A percentile compares a stretch with the other conserved stretches of the same genome.
phyloP scores from a whole-genome alignment of 2,329 filamentous ascomycete genomes.

The Trichoderma semiorbis region DNA sequence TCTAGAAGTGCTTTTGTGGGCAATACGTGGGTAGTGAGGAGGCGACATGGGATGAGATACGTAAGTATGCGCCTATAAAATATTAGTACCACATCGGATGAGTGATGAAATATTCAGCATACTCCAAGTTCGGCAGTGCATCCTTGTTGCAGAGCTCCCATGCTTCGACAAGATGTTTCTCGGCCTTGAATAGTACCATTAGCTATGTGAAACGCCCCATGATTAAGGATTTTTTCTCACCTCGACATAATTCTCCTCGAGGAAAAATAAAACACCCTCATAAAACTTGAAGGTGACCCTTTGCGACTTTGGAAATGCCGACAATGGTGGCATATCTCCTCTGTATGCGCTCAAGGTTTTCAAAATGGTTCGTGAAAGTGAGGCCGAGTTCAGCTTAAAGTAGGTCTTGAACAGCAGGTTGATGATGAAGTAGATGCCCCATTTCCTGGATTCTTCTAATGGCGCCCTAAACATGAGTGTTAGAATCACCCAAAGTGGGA shows the following conservation, averaged over 20 bases:
- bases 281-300: constrained; percentile 97
- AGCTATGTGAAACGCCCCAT: neutral
- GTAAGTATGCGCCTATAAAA: constrained; percentile 73
- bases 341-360: constrained; percentile 74
- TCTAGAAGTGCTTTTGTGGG: constrained; percentile 69
- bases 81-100: constrained; percentile 23
- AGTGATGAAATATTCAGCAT: constrained; percentile 30
- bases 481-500: neutral
- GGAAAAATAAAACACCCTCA: constrained; percentile 84
- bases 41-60: constrained; percentile 89
- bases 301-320: constrained; percentile 81
- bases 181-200: constrained; percentile 52
- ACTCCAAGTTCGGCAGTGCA: constrained; percentile 77
- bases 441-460: constrained; percentile 88
- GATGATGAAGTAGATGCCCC: constrained; percentile 93
- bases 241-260: constrained; percentile 88
- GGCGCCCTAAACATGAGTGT: constrained; percentile 56
- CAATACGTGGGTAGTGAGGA: constrained; percentile 82
- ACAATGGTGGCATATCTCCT: constrained; percentile 76
- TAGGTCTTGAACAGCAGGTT: constrained; percentile 98
- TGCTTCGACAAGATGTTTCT: constrained; percentile 74
- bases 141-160: constrained; percentile 76
- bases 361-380: constrained; percentile 85
- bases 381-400: constrained; percentile 88
- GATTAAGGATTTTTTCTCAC: constrained; percentile 37